phyloP scores from a whole-genome alignment of 2,329 filamentous ascomycete genomes.

The Fusarium sarcochroum region DNA sequence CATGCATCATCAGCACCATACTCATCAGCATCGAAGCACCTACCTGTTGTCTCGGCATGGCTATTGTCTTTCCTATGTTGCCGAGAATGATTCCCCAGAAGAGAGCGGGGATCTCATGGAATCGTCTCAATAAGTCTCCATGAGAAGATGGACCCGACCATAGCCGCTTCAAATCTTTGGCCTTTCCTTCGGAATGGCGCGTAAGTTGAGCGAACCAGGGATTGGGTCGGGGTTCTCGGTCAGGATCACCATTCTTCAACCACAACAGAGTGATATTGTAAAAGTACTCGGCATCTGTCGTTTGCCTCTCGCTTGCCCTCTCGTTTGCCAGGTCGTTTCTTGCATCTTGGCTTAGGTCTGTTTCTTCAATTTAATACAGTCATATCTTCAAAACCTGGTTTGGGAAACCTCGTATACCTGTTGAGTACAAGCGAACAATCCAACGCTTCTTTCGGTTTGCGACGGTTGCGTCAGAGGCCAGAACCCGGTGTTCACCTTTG shows the following conservation, averaged over 20 bases:
- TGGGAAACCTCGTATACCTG: not conserved
- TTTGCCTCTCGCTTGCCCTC: conserved; percentile 4
- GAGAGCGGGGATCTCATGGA: conserved; percentile 15
- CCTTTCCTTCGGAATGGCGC: conserved; percentile 5
- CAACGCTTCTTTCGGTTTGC: conserved; percentile 6
- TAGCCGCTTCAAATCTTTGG: conserved; percentile 2
- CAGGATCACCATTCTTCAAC: not conserved
- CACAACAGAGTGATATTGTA: conserved; percentile 9
- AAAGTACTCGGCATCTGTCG: conserved; percentile 11
- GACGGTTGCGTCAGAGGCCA: conserved; percentile 10
- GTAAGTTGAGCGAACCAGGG: conserved; percentile 7
- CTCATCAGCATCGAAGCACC: not conserved
- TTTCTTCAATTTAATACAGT: not conserved
- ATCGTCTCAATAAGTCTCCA: not conserved
- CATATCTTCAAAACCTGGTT: not conserved
- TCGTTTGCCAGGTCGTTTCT: conserved; percentile 4
- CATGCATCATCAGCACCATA: too few relatives aligned
- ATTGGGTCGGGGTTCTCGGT: not conserved
- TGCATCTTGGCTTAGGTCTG: conserved; percentile 13
- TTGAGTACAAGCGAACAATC: conserved; percentile 15
- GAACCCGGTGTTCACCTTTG: conserved; percentile 4
- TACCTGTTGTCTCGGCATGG: conserved; percentile 11
- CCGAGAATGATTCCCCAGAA: conserved; percentile 18
- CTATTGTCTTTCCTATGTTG: conserved; percentile 10
- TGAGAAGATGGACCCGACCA: not conserved